phyloP scores from a whole-genome alignment of 179 eudicot species.

The Vitellaria paradoxa region DNA sequence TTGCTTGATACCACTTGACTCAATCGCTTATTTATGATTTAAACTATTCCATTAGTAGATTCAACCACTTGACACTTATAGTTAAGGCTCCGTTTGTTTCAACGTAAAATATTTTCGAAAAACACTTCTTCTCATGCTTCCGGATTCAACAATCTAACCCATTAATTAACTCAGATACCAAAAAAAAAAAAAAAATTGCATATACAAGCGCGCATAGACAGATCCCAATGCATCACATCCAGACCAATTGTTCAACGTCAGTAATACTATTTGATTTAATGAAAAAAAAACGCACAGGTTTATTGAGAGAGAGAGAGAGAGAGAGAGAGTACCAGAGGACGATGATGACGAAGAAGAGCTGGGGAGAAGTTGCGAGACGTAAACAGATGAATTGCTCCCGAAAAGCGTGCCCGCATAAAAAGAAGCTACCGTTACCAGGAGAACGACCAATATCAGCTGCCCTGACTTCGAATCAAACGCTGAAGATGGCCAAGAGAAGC shows the following conservation, averaged over 20 bases:
- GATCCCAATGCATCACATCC: not conserved
- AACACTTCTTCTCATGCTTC: too few relatives aligned
- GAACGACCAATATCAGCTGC: constrained; percentile 43
- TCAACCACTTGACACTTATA: too few relatives aligned
- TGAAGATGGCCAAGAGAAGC: constrained; percentile 21
- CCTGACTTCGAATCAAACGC: constrained; percentile 61
- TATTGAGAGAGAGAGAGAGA: not conserved
- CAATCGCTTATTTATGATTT: too few relatives aligned
- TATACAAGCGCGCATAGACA: not conserved
- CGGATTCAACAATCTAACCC: too few relatives aligned
- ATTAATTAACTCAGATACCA: too few relatives aligned
- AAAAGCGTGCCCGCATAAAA: constrained; percentile 80
- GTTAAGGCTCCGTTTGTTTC: too few relatives aligned
- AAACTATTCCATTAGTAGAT: too few relatives aligned
- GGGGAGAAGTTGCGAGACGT: constrained; percentile 24
- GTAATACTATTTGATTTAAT: not conserved
- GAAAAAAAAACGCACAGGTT: not conserved
- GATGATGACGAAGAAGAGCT: constrained; percentile 19
- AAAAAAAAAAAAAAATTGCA: too few relatives aligned
- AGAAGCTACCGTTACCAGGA: constrained; percentile 61
- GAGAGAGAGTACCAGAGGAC: constrained; percentile 33
- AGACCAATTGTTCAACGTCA: not conserved
- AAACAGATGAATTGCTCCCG: constrained; percentile 34
- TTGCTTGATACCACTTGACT: too few relatives aligned
- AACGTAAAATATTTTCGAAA: too few relatives aligned